Percentiles rank a stretch among this genome's conserved stretches.
Conservation (phyloP, 768 basidiomycete species). For the Calocybe cyanea region DNA sequence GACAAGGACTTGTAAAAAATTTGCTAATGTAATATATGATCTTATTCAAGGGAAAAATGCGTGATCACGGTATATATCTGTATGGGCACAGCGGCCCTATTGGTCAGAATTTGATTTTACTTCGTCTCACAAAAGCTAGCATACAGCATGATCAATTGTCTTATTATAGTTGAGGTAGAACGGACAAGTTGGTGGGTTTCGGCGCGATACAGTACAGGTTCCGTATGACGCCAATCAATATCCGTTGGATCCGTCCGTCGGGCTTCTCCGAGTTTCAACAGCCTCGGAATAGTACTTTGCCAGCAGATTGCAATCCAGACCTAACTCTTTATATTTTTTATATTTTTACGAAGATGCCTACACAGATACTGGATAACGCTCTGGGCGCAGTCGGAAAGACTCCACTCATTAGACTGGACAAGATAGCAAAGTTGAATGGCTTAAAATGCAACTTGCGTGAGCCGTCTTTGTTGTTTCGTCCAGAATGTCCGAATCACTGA, state of each 20-base stretch:
- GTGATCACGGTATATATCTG: no score
- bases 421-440: conserved; percentile 67
- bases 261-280: conserved; percentile 9
- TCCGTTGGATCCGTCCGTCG: conserved; percentile 18
- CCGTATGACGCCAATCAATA: no score
- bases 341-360: conserved; percentile 25
- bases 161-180: no score
- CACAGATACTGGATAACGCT: conserved; percentile 68
- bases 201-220: no score
- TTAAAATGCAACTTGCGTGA: conserved; percentile 87
- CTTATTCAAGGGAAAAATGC: no score
- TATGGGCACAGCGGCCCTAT: no score
- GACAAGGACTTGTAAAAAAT: conserved; percentile 14
- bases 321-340: conserved; percentile 2
- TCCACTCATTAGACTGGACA: conserved; percentile 83
- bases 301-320: no score
- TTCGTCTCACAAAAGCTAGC: no score
- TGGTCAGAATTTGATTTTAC: no score
- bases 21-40: no score
- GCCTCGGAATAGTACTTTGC: neutral
- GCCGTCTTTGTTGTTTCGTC: conserved; percentile 25
- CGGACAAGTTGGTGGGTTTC: conserved; percentile 3
- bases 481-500: neutral
- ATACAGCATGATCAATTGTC: no score
- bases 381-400: conserved; percentile 89